phyloP scores from a whole-genome alignment of 768 basidiomycete species.

The Suillus clintonianus region DNA sequence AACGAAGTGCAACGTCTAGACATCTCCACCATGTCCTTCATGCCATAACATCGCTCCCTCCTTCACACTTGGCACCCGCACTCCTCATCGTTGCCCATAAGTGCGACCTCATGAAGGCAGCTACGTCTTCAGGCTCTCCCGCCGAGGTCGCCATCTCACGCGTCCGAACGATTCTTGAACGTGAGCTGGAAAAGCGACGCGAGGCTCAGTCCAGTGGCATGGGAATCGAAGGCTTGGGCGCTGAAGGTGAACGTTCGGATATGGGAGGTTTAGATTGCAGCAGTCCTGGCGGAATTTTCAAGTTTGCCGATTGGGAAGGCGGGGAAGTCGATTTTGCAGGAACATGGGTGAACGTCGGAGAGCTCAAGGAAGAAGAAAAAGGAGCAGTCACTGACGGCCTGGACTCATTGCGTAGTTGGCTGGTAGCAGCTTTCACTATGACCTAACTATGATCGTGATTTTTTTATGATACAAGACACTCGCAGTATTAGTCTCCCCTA shows the following conservation, averaged over 20 bases:
- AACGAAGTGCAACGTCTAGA: conserved; percentile 37
- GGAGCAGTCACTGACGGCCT: conserved; percentile 38
- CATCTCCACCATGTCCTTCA: conserved; percentile 75
- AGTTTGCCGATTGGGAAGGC: conserved; percentile 82
- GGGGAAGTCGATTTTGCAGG: conserved; percentile 73
- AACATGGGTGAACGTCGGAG: conserved; percentile 48
- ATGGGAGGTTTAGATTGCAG: conserved; percentile 76
- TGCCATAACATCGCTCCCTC: conserved; percentile 69
- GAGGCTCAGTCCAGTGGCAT: conserved; percentile 64
- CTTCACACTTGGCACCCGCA: conserved; percentile 61
- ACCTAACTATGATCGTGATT: conserved; percentile 20
- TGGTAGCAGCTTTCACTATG: conserved; percentile 44
- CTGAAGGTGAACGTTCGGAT: conserved; percentile 62
- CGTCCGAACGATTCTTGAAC: conserved; percentile 76
- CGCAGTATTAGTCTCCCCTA: not conserved
- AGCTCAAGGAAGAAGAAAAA: conserved; percentile 40
- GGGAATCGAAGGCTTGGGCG: conserved; percentile 73
- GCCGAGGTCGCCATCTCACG: conserved; percentile 64
- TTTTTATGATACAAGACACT: conserved; percentile 13
- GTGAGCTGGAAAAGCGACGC: conserved; percentile 81
- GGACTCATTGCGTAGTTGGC: conserved; percentile 46
- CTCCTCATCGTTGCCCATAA: conserved; percentile 78
- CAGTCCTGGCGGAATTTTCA: conserved; percentile 58
- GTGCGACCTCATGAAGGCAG: conserved; percentile 62
- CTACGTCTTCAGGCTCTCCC: conserved; percentile 33